phyloP scores from a whole-genome alignment of 306 rosid genomes.

The Chamaecrista fasciculata region DNA sequence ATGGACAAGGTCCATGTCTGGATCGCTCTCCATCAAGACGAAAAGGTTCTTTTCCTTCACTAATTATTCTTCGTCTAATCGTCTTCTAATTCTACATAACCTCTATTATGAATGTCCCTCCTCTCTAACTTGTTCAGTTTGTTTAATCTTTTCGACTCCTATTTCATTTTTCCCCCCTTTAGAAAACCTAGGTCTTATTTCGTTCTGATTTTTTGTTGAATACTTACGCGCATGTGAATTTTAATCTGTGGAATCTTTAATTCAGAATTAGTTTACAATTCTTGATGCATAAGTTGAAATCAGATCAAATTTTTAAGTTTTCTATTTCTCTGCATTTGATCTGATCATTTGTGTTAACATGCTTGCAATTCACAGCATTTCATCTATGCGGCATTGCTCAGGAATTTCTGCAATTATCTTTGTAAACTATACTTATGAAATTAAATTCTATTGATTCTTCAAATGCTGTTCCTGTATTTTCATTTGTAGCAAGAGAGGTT shows the following conservation, averaged over 20 bases:
- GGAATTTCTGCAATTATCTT: conserved; percentile 1
- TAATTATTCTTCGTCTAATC: too few relatives aligned
- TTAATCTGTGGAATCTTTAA: background rate
- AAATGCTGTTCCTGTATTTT: background rate
- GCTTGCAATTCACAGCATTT: background rate
- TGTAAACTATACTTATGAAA: background rate
- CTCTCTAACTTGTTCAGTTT: background rate
- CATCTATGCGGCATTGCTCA: background rate
- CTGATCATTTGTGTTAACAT: background rate
- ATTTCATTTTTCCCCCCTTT: background rate
- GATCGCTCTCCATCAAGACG: conserved; percentile 98
- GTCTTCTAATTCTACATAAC: background rate
- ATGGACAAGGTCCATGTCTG: conserved; percentile 94
- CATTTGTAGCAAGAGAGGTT: conserved; percentile 60
- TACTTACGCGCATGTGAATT: too few relatives aligned
- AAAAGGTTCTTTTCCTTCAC: conserved; percentile 52
- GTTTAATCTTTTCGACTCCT: background rate
- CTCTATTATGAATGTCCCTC: background rate
- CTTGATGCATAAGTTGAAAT: background rate
- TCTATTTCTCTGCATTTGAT: background rate
- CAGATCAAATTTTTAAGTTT: too few relatives aligned
- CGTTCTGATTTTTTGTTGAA: background rate
- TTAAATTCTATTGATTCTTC: background rate
- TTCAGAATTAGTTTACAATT: background rate
- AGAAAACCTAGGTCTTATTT: conserved; percentile 3